Percentiles rank a stretch among this genome's conserved stretches.
phyloP scores from a whole-genome alignment of 306 rosid species.

The Castanea mollissima region DNA sequence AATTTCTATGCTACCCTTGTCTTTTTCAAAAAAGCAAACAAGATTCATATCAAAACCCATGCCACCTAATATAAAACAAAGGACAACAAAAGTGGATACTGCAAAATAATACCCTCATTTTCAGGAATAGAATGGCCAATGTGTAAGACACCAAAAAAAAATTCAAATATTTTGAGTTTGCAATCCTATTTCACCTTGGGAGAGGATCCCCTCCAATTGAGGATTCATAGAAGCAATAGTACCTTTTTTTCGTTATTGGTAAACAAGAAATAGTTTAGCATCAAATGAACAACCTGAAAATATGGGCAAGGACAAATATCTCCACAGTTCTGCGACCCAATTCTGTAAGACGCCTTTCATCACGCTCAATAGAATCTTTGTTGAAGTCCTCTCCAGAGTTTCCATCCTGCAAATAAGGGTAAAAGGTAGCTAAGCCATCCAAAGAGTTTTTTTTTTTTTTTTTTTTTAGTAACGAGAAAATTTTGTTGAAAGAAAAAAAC shows the following conservation, averaged over 20 bases:
- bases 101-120: background rate
- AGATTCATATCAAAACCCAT: too few relatives aligned
- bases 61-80: too few relatives aligned
- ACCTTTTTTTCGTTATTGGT: background rate
- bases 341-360: conserved; percentile 95
- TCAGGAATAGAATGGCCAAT: background rate
- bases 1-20: too few relatives aligned
- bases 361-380: conserved; percentile 93
- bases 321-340: conserved; percentile 98
- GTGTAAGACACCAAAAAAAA: background rate
- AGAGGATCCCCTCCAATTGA: too few relatives aligned
- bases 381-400: conserved; percentile 92
- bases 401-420: conserved; percentile 60
- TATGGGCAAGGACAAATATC: conserved; percentile 95
- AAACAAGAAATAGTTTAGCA: background rate
- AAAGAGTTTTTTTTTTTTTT: background rate
- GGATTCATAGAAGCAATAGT: background rate
- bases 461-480: background rate
- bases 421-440: conserved; percentile 17
- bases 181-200: too few relatives aligned
- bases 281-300: conserved; percentile 60
- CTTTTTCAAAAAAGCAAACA: too few relatives aligned
- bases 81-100: background rate
- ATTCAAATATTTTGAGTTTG: background rate
- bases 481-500: too few relatives aligned